Conservation (phyloP, 1,284 basidiomycete genomes). For the Moesziomyces parantarcticus region DNA sequence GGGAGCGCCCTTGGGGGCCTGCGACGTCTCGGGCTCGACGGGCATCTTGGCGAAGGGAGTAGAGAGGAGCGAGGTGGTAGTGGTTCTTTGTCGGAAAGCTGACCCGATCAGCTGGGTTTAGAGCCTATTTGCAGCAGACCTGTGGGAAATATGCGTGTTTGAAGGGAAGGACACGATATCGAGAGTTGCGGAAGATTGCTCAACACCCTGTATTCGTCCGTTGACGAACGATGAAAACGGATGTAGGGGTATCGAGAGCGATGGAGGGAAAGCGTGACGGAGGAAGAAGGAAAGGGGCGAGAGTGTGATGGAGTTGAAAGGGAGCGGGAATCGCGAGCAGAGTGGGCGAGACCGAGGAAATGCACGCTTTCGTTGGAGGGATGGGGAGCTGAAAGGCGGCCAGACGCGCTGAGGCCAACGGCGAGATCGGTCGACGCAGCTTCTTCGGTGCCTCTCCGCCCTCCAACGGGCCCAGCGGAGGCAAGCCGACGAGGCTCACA, state of each 20-base stretch:
- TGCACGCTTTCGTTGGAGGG: slow-evolving; percentile 2
- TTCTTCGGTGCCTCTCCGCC: slow-evolving; percentile 3
- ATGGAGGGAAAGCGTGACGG: slow-evolving; percentile 11
- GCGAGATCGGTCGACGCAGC: slow-evolving; percentile 14
- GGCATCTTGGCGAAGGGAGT: slow-evolving; percentile 27
- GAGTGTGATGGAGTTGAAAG: background rate
- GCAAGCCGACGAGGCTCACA: slow-evolving; percentile 3
- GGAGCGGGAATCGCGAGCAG: slow-evolving; percentile 5
- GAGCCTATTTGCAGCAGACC: background rate
- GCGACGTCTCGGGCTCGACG: slow-evolving; percentile 46
- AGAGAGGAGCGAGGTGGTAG: background rate
- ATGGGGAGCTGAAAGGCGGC: background rate
- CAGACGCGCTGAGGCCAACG: background rate
- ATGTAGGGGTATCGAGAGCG: slow-evolving; percentile 7
- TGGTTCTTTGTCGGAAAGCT: background rate
- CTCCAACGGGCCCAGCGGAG: slow-evolving; percentile 11
- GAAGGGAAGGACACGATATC: background rate
- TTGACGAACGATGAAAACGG: slow-evolving; percentile 6
- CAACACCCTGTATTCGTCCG: slow-evolving; percentile 19
- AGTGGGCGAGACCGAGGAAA: background rate
- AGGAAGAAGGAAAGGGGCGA: background rate
- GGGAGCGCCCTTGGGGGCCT: slow-evolving; percentile 49
- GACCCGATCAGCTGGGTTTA: background rate
- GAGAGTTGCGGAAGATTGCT: slow-evolving; percentile 4
- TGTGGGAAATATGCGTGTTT: background rate